Base-by-base conservation (phyloP, 345 rosid species). In the Linum trigynum region DNA sequence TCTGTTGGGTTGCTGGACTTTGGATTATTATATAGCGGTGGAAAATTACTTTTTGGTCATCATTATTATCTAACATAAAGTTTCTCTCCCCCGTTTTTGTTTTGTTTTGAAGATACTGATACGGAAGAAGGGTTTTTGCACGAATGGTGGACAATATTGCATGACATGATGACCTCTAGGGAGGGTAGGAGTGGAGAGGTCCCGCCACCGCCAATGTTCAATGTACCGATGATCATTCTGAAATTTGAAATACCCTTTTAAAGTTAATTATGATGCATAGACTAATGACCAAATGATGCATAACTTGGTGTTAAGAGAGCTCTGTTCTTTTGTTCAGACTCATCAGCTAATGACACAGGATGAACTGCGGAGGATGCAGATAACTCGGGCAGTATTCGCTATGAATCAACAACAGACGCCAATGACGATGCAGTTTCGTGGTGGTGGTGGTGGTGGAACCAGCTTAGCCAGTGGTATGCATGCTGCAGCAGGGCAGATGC, bases 61-160 rank as follows among this genome's bases (percentile, higher is more conserved):
- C 16, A 10, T 68, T 14, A 1, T 42, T 3, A n/a, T 7, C 3
- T 55, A 36, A 38, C n/a, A 38, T 15, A 5, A 57, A 14, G 37
- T 56, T 63, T 37, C 16, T 42, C 8, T 58, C 41, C 57, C 11
- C 5, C 17, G 3, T 67, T 41, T 61, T 32, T 55, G 17, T 8
- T 8, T 61, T 45, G 9, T 39, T 77, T 70, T 61, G 77, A 23
- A 80, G 77, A 11, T 32, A 64, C 67, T 61, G 73, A 76, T 55
- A 11, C 69, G 50, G 57, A 67, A 2, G 36, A 62, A 39, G 81
- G 77, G 61, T 77, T 77, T 51, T 60, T 80, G 60, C 55, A 39
- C 17, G 83, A 80, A 67, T 80, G 83, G 83, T 80, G 78, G 74
- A 39, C 69, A 6, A 3, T 67, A 39, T 76, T 79, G 61, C 53